Percentiles rank a stretch among this genome's conserved stretches.
Evolutionary conservation across 139 green algal genomes (phyloP).

Genomic region (Asterochloris sp.): DNA sequence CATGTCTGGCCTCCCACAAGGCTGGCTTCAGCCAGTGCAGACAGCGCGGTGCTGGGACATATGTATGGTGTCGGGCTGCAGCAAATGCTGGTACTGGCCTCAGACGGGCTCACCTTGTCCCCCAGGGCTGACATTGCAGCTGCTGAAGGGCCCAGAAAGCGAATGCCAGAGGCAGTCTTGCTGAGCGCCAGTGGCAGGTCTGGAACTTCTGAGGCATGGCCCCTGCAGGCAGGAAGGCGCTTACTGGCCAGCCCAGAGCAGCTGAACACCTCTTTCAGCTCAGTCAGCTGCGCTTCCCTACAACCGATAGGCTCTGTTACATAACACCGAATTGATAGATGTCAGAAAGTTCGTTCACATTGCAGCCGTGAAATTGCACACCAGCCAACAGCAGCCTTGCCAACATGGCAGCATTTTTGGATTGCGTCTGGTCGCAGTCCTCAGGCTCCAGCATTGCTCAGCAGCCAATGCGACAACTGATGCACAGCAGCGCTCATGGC

Average conservation of each 20-base stretch:
- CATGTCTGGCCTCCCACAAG: too few species aligned
- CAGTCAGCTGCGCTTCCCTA: neutral
- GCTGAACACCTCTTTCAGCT: neutral
- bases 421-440: too few species aligned
- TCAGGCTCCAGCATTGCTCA: too few species aligned
- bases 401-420: too few species aligned
- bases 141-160: conserved; percentile 86
- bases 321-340: too few species aligned
- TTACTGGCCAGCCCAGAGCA: neutral
- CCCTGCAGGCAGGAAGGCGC: conserved; percentile 52
- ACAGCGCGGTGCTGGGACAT: neutral
- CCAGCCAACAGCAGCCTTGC: too few species aligned
- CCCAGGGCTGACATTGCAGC: conserved; percentile 90
- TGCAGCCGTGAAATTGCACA: too few species aligned
- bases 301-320: too few species aligned
- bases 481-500: too few species aligned
- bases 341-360: too few species aligned
- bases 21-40: neutral
- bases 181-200: conserved; percentile 81
- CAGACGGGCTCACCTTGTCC: conserved; percentile 76
- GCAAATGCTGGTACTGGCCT: neutral
- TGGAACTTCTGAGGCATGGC: conserved; percentile 94
- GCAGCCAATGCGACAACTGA: too few species aligned
- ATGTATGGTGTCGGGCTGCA: neutral
- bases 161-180: conserved; percentile 55